Evolutionary conservation across 768 basidiomycete species (phyloP).

Genomic region (Russula earlei): DNA sequence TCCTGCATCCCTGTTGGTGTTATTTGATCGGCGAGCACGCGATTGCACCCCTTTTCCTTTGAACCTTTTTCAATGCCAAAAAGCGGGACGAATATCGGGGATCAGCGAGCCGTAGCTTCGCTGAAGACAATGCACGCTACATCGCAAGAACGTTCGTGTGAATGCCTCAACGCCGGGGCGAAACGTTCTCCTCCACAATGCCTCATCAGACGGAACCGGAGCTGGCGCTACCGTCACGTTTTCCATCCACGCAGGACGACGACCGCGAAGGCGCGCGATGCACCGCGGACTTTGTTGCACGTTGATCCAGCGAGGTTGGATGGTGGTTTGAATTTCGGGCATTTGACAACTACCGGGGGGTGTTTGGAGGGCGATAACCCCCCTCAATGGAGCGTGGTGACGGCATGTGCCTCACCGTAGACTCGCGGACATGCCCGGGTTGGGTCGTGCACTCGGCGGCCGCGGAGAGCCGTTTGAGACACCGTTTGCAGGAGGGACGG

Average conservation of each 20-base stretch:
- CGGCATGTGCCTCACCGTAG: constrained; percentile 4
- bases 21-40: background rate
- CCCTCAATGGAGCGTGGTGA: background rate
- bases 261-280: background rate
- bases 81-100: background rate
- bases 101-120: background rate
- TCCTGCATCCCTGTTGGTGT: too few relatives aligned
- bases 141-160: background rate
- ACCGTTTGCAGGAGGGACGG: constrained; percentile 15
- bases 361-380: background rate
- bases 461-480: constrained; percentile 14
- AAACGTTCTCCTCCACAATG: background rate
- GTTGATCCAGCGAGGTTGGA: background rate
- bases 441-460: constrained; percentile 12
- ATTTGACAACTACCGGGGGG: background rate
- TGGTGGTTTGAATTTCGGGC: background rate
- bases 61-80: too few relatives aligned
- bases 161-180: background rate
- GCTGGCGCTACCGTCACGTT: too few relatives aligned
- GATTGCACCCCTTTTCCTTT: too few relatives aligned
- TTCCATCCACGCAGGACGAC: background rate
- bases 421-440: constrained; percentile 16
- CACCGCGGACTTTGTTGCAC: background rate
- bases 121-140: background rate
- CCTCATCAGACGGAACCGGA: background rate